Percentiles rank a stretch among this genome's conserved stretches.
Conservation (phyloP, 306 rosid species). For the Cicer yamashitae region DNA sequence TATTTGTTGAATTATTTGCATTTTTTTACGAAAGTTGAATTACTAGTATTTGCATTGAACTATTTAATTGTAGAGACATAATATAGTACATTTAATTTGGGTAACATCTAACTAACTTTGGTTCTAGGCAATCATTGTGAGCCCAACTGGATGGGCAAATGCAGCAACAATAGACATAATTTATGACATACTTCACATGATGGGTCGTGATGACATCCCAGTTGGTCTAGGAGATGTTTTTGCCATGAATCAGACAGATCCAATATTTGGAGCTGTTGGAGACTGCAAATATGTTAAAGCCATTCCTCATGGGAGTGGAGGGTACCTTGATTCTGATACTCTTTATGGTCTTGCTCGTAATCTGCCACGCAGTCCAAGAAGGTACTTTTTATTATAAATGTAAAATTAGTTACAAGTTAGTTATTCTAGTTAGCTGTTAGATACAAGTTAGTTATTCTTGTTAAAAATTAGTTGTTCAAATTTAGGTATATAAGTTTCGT, state of each 20-base stretch:
- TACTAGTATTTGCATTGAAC: not conserved
- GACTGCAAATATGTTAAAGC: constrained; percentile 79
- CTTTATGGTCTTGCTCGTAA: constrained; percentile 90
- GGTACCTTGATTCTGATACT: constrained; percentile 86
- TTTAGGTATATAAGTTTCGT: no score
- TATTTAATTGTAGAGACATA: not conserved
- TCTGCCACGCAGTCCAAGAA: constrained; percentile 86
- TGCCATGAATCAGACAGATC: constrained; percentile 75
- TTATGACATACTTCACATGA: constrained; percentile 91
- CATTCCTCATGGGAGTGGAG: constrained; percentile 94
- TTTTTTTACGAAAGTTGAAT: no score
- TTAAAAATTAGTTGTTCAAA: no score
- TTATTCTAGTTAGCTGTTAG: no score
- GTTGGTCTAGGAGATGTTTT: constrained; percentile 85
- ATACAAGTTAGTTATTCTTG: no score
- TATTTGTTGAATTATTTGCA: not conserved
- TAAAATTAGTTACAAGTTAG: no score
- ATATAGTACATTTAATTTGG: not conserved
- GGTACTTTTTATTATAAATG: constrained; percentile 48
- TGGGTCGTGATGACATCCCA: constrained; percentile 94
- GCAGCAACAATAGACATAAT: constrained; percentile 84
- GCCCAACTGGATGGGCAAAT: constrained; percentile 95
- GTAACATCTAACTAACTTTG: not conserved
- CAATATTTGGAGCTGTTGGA: constrained; percentile 63
- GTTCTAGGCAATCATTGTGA: constrained; percentile 79